These are phyloP conservation scores for Mrakia frigida DNA, from an alignment of 768 basidiomycete species.

Conservation along the genomic window DNA sequence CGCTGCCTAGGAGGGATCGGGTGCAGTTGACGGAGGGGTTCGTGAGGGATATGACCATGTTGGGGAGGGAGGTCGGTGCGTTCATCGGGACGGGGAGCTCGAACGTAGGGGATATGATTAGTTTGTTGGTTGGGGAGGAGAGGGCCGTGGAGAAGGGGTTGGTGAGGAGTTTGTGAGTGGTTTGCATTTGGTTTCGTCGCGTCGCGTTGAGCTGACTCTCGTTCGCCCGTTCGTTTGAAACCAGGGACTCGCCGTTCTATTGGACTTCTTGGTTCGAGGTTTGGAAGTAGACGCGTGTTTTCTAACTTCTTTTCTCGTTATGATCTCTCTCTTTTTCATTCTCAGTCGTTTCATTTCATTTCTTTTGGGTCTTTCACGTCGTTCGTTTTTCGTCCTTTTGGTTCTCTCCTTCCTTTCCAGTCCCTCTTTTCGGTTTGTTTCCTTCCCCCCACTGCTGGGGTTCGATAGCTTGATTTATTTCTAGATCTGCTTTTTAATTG, in stretches of 20 bases:
- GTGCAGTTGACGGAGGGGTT: slow-evolving; percentile 4
- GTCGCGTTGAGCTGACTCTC: background rate
- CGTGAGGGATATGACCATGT: slow-evolving; percentile 7
- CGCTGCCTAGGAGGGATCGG: background rate
- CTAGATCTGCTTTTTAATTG: no score
- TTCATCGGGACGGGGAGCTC: slow-evolving; percentile 2
- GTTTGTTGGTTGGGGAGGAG: background rate
- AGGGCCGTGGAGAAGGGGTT: background rate
- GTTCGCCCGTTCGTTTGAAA: background rate
- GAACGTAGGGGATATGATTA: slow-evolving; percentile 6
- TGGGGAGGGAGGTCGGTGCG: background rate
- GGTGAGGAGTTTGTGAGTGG: background rate
- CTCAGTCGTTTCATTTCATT: no score
- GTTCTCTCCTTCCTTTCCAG: no score
- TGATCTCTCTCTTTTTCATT: no score
- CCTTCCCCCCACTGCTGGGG: no score
- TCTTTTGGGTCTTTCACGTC: no score
- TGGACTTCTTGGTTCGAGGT: slow-evolving; percentile 13
- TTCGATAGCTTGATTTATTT: no score
- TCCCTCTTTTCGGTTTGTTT: no score
- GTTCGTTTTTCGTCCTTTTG: no score
- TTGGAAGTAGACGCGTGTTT: background rate
- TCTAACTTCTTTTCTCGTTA: no score
- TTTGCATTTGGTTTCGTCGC: background rate
- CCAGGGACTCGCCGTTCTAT: slow-evolving; percentile 2